Conservation (phyloP, 768 basidiomycete genomes). For the Cystobasidium onofrii region DNA sequence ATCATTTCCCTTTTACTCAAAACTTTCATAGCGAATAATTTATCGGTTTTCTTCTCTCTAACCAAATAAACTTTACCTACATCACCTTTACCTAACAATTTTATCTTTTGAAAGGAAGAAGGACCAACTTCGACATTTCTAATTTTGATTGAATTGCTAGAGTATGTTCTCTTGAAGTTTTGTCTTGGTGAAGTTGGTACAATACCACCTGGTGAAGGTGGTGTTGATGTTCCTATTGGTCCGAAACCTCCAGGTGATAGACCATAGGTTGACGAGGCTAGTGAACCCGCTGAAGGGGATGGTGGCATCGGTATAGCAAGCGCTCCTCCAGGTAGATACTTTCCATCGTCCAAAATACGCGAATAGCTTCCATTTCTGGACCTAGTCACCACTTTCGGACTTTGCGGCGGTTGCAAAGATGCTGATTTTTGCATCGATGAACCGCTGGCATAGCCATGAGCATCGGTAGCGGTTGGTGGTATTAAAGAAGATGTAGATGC, state of each 20-base stretch:
- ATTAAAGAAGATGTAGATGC: neutral
- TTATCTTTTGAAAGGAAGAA: constrained; percentile 88
- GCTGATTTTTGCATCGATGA: neutral
- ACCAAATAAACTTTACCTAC: constrained; percentile 98
- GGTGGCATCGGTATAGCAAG: constrained; percentile 19
- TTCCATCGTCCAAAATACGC: constrained; percentile 10
- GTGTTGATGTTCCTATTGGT: neutral
- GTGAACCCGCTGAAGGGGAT: neutral
- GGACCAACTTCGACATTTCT: constrained; percentile 83
- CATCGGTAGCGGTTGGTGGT: neutral
- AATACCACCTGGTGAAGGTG: constrained; percentile 1
- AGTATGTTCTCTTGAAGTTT: constrained; percentile 85
- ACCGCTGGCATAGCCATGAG: neutral
- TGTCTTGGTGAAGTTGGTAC: constrained; percentile 35
- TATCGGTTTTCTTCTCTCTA: constrained; percentile 91
- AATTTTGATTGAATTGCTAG: constrained; percentile 87
- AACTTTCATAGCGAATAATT: constrained; percentile 99
- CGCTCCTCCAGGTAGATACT: constrained; percentile 18
- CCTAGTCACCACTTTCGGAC: constrained; percentile 1
- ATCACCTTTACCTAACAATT: constrained; percentile 96
- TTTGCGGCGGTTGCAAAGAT: constrained; percentile 4
- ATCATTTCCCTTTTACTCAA: constrained; percentile 99
- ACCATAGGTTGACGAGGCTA: neutral
- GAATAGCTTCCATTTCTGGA: constrained; percentile 15
- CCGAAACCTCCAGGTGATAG: neutral